Conservation (phyloP, 768 basidiomycete species). For the Termitomyces bulborhizus region DNA sequence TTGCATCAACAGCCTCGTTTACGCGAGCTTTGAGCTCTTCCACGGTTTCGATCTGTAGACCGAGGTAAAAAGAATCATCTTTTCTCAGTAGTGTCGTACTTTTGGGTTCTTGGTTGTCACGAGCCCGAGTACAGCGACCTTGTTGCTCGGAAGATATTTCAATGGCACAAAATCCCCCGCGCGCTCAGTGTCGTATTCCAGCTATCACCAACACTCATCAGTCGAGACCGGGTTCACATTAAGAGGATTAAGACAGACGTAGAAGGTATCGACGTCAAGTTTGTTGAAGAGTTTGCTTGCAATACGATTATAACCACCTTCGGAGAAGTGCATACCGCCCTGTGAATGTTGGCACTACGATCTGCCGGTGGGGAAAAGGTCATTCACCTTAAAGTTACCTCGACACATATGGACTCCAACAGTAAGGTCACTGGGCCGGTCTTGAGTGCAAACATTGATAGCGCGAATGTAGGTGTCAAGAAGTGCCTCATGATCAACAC, state of each 20-base stretch:
- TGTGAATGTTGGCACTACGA: slow-evolving; percentile 5
- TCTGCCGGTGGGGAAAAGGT: slow-evolving; percentile 8
- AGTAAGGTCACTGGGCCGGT: slow-evolving; percentile 47
- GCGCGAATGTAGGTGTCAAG: slow-evolving; percentile 65
- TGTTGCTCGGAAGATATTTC: slow-evolving; percentile 41
- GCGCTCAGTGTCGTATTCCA: slow-evolving; percentile 63
- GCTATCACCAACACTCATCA: slow-evolving; percentile 24
- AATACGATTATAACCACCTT: slow-evolving; percentile 56
- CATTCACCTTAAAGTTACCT: slow-evolving; percentile 42
- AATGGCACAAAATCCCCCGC: slow-evolving; percentile 57
- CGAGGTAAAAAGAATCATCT: neutral
- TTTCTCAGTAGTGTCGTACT: slow-evolving; percentile 18
- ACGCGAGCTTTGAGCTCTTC: slow-evolving; percentile 45
- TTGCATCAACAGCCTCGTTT: slow-evolving; percentile 44
- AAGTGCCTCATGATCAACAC: slow-evolving; percentile 56
- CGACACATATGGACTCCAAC: slow-evolving; percentile 59
- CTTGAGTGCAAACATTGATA: slow-evolving; percentile 50
- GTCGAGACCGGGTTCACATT: neutral
- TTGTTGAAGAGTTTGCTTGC: slow-evolving; percentile 49
- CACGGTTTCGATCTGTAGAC: slow-evolving; percentile 40
- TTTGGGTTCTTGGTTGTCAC: slow-evolving; percentile 43
- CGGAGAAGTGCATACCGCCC: slow-evolving; percentile 48
- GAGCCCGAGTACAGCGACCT: slow-evolving; percentile 41
- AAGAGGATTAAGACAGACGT: slow-evolving; percentile 24
- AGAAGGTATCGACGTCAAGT: slow-evolving; percentile 52